A percentile compares a stretch with the other conserved stretches of the same genome.
phyloP scores from a whole-genome alignment of 768 basidiomycete genomes.

The Porphyrellus cyaneotinctus region DNA sequence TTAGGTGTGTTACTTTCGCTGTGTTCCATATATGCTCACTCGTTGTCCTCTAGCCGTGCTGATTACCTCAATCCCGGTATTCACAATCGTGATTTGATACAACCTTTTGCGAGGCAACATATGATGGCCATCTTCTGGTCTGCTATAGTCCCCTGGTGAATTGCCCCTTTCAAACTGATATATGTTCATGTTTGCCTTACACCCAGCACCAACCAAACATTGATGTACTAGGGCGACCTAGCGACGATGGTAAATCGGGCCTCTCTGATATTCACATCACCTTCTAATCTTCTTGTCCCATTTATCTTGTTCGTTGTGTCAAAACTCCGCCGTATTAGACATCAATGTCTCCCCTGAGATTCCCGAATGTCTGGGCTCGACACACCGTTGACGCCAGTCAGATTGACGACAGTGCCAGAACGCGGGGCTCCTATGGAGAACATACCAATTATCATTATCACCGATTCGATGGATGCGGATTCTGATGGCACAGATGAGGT shows the following conservation, averaged over 20 bases:
- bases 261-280: constrained; percentile 22
- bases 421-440: background rate
- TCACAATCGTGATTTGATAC: constrained; percentile 22
- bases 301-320: constrained; percentile 21
- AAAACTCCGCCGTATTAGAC: constrained; percentile 21
- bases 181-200: background rate
- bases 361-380: background rate
- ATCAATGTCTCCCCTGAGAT: constrained; percentile 1
- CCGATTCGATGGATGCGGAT: constrained; percentile 9
- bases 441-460: constrained; percentile 19
- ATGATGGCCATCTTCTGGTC: constrained; percentile 24
- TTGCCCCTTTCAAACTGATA: constrained; percentile 25
- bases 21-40: background rate
- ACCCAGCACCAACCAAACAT: background rate
- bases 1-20: constrained; percentile 7
- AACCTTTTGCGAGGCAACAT: constrained; percentile 24
- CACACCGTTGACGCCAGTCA: background rate
- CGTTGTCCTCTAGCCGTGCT: constrained; percentile 16
- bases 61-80: constrained; percentile 24
- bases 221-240: constrained; percentile 7
- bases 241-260: constrained; percentile 22
- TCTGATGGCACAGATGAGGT: background rate
- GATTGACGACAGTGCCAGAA: background rate
- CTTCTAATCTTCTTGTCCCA: constrained; percentile 21
- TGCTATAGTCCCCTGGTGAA: constrained; percentile 21